Evolutionary conservation across 805 yeast genomes (phyloP).

Genomic region (Priceomyces castillae): DNA sequence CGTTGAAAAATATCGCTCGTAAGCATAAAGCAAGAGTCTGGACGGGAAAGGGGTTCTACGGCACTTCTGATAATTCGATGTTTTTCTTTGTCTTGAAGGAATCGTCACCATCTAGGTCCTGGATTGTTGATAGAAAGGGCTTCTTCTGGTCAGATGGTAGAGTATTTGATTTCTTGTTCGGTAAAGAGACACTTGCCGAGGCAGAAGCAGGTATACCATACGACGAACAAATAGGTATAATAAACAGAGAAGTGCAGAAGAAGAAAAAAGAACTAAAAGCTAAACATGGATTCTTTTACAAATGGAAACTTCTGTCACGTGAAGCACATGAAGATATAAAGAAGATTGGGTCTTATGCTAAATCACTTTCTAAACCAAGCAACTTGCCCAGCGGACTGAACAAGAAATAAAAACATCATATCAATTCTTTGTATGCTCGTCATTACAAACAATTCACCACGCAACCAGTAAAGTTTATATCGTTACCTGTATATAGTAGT

Average conservation of each 20-base stretch:
- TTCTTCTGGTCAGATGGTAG: conserved; percentile 94
- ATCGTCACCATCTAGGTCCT: conserved; percentile 47
- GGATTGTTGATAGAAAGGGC: conserved; percentile 81
- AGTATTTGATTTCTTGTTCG: conserved; percentile 76
- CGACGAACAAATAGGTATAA: conserved; percentile 55
- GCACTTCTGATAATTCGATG: conserved; percentile 70
- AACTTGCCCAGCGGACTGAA: not conserved
- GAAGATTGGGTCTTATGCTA: not conserved
- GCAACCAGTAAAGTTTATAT: too few relatives aligned
- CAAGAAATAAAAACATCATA: too few relatives aligned
- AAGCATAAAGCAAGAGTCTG: conserved; percentile 66
- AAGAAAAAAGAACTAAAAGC: conserved; percentile 49
- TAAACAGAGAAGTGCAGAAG: conserved; percentile 45
- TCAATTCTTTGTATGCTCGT: too few relatives aligned
- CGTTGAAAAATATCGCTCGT: conserved; percentile 53
- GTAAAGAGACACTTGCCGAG: conserved; percentile 71
- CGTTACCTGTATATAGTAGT: too few relatives aligned
- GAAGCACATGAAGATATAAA: conserved; percentile 18
- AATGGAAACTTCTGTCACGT: conserved; percentile 41
- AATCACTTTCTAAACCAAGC: not conserved
- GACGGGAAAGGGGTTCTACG: conserved; percentile 87
- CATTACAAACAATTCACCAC: too few relatives aligned
- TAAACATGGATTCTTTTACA: conserved; percentile 61
- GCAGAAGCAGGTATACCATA: conserved; percentile 70
- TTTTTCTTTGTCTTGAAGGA: conserved; percentile 75